These are phyloP conservation scores for Malassezia globosa DNA, from an alignment of 1,284 basidiomycete species.

Conservation along the genomic window DNA sequence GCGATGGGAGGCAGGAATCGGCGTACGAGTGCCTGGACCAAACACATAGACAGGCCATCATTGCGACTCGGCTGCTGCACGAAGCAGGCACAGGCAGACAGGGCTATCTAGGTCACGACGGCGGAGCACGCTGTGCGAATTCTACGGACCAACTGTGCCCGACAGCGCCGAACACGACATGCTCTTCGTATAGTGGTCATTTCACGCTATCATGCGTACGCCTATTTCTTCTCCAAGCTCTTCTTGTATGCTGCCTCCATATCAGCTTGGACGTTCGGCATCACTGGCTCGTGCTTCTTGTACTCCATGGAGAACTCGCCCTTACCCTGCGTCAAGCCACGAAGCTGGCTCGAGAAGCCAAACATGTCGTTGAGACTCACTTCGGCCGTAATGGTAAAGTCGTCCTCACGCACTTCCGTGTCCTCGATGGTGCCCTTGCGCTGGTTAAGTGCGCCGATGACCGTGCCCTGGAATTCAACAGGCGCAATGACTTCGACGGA, in stretches of 20 bases:
- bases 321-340: conserved; percentile 71
- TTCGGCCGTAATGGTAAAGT: conserved; percentile 83
- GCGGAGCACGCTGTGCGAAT: no score
- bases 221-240: conserved; percentile 23
- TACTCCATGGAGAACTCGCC: conserved; percentile 71
- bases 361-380: conserved; percentile 98
- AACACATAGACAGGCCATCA: no score
- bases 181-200: no score
- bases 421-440: conserved; percentile 89
- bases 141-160: no score
- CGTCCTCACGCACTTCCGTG: conserved; percentile 91
- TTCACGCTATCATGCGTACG: no score
- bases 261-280: conserved; percentile 75
- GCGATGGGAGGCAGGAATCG: no score
- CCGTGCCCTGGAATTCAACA: conserved; percentile 88
- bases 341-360: conserved; percentile 58
- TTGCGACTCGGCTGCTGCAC: no score
- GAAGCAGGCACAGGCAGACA: no score
- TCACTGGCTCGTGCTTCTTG: conserved; percentile 66
- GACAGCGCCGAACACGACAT: no score
- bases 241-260: conserved; percentile 53
- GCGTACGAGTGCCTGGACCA: no score
- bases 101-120: neutral
- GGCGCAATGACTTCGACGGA: conserved; percentile 94
- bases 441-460: conserved; percentile 88